Percentiles rank a stretch among this genome's conserved stretches.
Evolutionary conservation across 2,329 filamentous ascomycete species (phyloP).

Genomic region (Hymenoscyphus repandus): DNA sequence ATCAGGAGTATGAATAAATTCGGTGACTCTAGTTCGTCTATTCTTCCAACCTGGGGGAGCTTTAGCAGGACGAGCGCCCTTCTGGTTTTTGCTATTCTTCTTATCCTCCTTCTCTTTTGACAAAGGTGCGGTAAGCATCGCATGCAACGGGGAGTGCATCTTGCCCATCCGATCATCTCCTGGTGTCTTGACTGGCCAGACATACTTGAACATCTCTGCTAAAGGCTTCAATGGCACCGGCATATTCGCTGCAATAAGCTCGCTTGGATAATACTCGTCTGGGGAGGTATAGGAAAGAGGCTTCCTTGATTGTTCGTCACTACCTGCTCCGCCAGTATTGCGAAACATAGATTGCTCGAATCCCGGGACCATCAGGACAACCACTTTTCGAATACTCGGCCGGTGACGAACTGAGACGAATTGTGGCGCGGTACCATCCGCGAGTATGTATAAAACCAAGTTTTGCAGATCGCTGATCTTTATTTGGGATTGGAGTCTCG

Average conservation of each 20-base stretch:
- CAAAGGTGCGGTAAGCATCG: slow-evolving; percentile 72
- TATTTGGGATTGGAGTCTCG: slow-evolving; percentile 56
- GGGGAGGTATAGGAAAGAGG: slow-evolving; percentile 37
- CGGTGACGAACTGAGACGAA: slow-evolving; percentile 61
- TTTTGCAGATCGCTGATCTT: slow-evolving; percentile 58
- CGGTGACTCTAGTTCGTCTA: slow-evolving; percentile 74
- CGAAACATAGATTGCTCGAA: slow-evolving; percentile 88
- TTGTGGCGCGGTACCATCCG: slow-evolving; percentile 58
- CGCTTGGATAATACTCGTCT: slow-evolving; percentile 55
- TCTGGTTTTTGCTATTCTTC: slow-evolving; percentile 39
- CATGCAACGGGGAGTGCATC: slow-evolving; percentile 81
- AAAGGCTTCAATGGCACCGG: slow-evolving; percentile 58
- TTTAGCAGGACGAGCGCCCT: slow-evolving; percentile 54
- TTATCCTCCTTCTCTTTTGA: slow-evolving; percentile 67
- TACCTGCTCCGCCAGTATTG: slow-evolving; percentile 31
- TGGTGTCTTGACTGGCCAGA: slow-evolving; percentile 85
- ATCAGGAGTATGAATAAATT: slow-evolving; percentile 66
- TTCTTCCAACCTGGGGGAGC: slow-evolving; percentile 66
- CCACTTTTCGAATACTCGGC: slow-evolving; percentile 68
- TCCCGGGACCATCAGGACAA: slow-evolving; percentile 87
- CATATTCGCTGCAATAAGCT: slow-evolving; percentile 46
- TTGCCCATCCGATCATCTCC: slow-evolving; percentile 77
- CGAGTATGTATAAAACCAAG: slow-evolving; percentile 61
- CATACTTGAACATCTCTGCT: slow-evolving; percentile 74
- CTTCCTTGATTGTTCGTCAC: slow-evolving; percentile 4